phyloP scores from a whole-genome alignment of 2,329 filamentous ascomycete species.

The Hansfordia pulvinata region DNA sequence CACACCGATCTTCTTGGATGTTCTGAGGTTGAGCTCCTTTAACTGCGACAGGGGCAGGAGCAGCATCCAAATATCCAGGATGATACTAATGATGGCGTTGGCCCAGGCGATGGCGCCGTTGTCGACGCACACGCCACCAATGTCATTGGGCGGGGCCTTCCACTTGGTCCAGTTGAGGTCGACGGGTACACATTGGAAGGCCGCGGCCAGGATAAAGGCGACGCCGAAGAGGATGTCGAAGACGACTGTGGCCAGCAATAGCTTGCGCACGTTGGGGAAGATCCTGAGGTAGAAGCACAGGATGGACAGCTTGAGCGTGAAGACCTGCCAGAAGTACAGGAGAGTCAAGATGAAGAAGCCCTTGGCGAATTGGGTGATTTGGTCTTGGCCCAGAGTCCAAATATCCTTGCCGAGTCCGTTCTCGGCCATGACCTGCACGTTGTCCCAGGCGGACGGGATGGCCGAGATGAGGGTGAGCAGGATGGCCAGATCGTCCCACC shows the following conservation, averaged over 20 bases:
- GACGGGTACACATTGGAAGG: slow-evolving; percentile 25
- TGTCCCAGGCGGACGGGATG: slow-evolving; percentile 5
- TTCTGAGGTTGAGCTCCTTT: slow-evolving; percentile 18
- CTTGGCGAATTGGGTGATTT: slow-evolving; percentile 9
- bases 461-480: slow-evolving; percentile 4
- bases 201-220: slow-evolving; percentile 16
- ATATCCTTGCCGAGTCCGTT: slow-evolving; percentile 8
- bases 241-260: slow-evolving; percentile 18
- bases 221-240: slow-evolving; percentile 17
- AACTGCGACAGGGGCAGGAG: slow-evolving; percentile 24
- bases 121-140: slow-evolving; percentile 25
- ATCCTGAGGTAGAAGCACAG: slow-evolving; percentile 23
- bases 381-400: slow-evolving; percentile 6
- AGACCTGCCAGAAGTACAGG: slow-evolving; percentile 9
- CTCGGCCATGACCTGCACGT: slow-evolving; percentile 5
- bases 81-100: slow-evolving; percentile 25
- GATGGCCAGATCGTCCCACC: slow-evolving; percentile 7
- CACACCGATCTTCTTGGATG: slow-evolving; percentile 31
- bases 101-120: slow-evolving; percentile 24
- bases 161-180: slow-evolving; percentile 25
- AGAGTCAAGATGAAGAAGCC: slow-evolving; percentile 12
- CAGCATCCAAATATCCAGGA: slow-evolving; percentile 27
- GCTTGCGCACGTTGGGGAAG: slow-evolving; percentile 16
- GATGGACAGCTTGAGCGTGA: slow-evolving; percentile 21
- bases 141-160: too few species aligned